Base-by-base conservation (phyloP, 2,329 filamentous ascomycete genomes). In the Hypomyces perniciosus region DNA sequence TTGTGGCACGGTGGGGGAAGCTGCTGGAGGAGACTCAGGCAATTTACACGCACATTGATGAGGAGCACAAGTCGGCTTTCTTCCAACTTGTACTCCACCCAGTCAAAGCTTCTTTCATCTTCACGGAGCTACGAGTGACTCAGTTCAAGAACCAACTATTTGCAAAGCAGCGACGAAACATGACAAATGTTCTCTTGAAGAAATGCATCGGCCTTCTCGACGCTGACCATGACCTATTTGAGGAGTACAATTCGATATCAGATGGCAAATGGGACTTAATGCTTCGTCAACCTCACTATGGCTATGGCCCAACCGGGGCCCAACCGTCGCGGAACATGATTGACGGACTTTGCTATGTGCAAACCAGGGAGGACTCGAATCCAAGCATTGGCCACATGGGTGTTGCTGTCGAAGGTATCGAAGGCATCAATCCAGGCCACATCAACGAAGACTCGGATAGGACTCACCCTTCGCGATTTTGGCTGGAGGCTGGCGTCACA, bases 81-180 rank as follows among this genome's bases (percentile, higher is more conserved):
- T 85, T 82, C 61, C 74, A 86, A 56, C 75, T 81, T 52, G 71
- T 85, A 7, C 70, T 83, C 5, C 80, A 85, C 48, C 81, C 82
- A 0, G 73, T 80, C 43, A 74, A 78, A 34, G 80, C 81, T 3
- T 79, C 75, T 2, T 71, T 74, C n/a, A 76, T 78, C 34, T 76
- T 78, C 52, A 72, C 75, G 13, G 70, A 75, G 38, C 72, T 76
- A 30, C 72, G 71, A 47, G 70, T 76, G 9, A 72, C 66, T 1
- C 66, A 68, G 12, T 75, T 68, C 1, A 69, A 63, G 33, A 83
- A 85, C 54, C 72, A 76, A 28, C 66, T 79, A 5, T 80, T 79
- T 50, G 79, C 76, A 0, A 62, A 67, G 1, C 80, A 84, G 64
- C 72, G 79, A 47, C 72, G 81, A 12, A 83, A 77, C 56, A 73